Conservation (phyloP, 352 stramenopile species). For the Plasmopara halstedii region DNA sequence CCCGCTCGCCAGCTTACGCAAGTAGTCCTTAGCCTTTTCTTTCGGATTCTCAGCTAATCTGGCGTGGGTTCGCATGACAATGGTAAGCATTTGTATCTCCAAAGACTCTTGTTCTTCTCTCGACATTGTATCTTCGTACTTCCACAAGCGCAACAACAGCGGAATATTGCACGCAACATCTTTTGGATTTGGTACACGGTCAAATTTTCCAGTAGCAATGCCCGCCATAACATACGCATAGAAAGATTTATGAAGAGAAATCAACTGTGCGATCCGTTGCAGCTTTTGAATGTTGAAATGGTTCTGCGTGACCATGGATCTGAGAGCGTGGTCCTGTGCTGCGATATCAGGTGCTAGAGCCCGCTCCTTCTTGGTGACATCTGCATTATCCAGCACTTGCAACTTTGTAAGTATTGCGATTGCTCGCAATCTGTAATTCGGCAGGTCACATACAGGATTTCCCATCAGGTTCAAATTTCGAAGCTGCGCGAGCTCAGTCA, state of each 20-base stretch:
- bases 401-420: constrained; percentile 40
- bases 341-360: constrained; percentile 38
- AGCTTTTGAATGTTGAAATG: constrained; percentile 70
- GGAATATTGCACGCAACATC: constrained; percentile 32
- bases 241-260: constrained; percentile 53
- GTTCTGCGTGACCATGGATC: constrained; percentile 46
- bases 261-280: constrained; percentile 39
- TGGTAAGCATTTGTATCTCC: constrained; percentile 55
- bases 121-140: constrained; percentile 30
- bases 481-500: constrained; percentile 34
- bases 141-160: constrained; percentile 43
- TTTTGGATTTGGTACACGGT: constrained; percentile 43
- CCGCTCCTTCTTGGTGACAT: constrained; percentile 54
- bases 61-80: constrained; percentile 46
- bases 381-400: constrained; percentile 47
- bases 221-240: constrained; percentile 36
- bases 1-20: constrained; percentile 48
- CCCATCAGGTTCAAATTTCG: constrained; percentile 61
- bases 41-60: constrained; percentile 57
- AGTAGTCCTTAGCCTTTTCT: constrained; percentile 53
- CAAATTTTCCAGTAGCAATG: constrained; percentile 34
- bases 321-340: constrained; percentile 44
- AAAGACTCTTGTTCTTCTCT: constrained; percentile 24
- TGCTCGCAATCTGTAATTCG: constrained; percentile 61
- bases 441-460: constrained; percentile 65